Base-by-base conservation (phyloP, 108 stramenopile species). In the Poteriospumella lacustris region DNA sequence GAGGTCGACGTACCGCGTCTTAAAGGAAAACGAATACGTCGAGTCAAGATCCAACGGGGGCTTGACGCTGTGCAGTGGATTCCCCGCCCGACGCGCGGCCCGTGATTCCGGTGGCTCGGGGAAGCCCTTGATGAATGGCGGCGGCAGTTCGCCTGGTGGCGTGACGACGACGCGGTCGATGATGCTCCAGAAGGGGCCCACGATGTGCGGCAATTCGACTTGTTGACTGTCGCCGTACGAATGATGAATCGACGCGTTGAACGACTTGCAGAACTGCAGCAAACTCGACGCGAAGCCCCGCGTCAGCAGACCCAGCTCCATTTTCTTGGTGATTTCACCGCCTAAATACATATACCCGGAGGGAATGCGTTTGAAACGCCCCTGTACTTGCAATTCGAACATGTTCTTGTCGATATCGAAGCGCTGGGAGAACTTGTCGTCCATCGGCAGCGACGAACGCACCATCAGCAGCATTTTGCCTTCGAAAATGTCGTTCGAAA, bases 1-100 rank as follows among this genome's bases (percentile, higher is more conserved):
- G 67, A 93, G 85, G 77, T 91, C 90, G 58, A 93, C 47, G 82
- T 93, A 89, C 90, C 89, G 89, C 68, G 89, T 85, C 79, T 90
- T 86, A 77, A 87, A 91, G 39, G 83, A 78, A 78, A 93, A 86
- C 33, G 88, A 82, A 59, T 88, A 91, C 5, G 36, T 73, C 38
- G 36, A 5, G 5, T 73, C 12, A 12, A 73, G 24, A 33, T 42
- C 41, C 26, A 73, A 56, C n/a, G n/a, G n/a, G n/a, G n/a, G n/a
- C n/a, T n/a, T n/a, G n/a, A n/a, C n/a, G n/a, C n/a, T n/a, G n/a
- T n/a, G n/a, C n/a, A n/a, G n/a, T n/a, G n/a, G n/a, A n/a, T n/a
- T n/a, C n/a, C n/a, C 41, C 33, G 28, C 36, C 36, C 19, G 5
- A 44, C 70, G 47, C 9, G 3, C 33, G 3, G 5, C 33, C 31